phyloP scores from a whole-genome alignment of 176 grass and related monocot genomes.

The Hordeum marinum region DNA sequence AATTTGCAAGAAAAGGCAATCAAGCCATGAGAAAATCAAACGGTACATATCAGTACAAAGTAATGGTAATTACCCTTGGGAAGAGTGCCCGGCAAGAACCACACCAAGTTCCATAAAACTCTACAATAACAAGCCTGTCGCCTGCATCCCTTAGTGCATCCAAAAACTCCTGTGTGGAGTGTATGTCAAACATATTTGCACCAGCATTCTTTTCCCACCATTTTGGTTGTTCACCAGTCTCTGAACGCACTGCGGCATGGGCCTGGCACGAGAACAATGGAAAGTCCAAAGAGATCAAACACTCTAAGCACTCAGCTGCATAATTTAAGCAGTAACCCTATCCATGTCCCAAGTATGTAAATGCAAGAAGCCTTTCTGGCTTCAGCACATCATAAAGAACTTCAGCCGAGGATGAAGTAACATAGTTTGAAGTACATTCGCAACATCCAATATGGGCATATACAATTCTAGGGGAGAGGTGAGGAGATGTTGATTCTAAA shows the following conservation, averaged over 20 bases:
- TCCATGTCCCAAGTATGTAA: background rate
- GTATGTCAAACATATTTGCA: slow-evolving; percentile 86
- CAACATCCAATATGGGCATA: background rate
- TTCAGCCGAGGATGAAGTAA: background rate
- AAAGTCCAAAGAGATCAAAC: slow-evolving; percentile 25
- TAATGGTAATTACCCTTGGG: slow-evolving; percentile 64
- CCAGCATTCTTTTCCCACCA: slow-evolving; percentile 95
- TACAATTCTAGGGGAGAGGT: background rate
- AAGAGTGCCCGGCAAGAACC: slow-evolving; percentile 87
- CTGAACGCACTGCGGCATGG: slow-evolving; percentile 20
- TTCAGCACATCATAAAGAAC: background rate
- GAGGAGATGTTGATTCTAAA: background rate
- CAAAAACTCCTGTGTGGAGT: slow-evolving; percentile 92
- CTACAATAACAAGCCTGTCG: slow-evolving; percentile 72
- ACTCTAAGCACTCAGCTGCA: background rate
- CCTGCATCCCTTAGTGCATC: slow-evolving; percentile 76
- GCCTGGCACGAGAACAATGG: slow-evolving; percentile 45
- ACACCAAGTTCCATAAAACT: slow-evolving; percentile 98
- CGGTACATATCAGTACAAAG: background rate
- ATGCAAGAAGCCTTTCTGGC: background rate
- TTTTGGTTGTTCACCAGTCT: slow-evolving; percentile 53
- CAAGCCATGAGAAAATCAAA: background rate
- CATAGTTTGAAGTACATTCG: background rate
- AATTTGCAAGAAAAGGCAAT: background rate
- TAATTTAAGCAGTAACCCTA: background rate